Percentiles rank a stretch among this genome's conserved stretches.
phyloP scores from a whole-genome alignment of 805 yeast genomes.

The Wickerhamiella sergipiensis region DNA sequence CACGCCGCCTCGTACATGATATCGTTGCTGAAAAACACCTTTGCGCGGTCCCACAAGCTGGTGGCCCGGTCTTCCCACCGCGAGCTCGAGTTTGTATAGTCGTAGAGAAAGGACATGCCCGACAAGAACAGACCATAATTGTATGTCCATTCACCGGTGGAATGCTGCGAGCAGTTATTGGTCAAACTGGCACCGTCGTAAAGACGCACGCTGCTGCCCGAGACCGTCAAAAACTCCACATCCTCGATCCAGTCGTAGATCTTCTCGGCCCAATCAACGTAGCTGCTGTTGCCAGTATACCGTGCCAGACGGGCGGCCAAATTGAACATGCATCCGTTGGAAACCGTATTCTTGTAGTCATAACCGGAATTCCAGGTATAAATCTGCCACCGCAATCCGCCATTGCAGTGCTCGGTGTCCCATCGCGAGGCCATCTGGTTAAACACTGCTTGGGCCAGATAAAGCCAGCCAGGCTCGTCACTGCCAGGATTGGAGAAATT shows the following conservation, averaged over 20 bases:
- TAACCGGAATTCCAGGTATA: conserved; percentile 81
- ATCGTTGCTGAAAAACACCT: conserved; percentile 37
- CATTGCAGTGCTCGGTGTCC: conserved; percentile 51
- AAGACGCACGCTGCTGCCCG: conserved; percentile 27
- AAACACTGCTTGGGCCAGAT: conserved; percentile 70
- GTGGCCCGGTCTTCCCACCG: conserved; percentile 45
- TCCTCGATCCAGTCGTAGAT: conserved; percentile 67
- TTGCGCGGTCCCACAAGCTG: conserved; percentile 33
- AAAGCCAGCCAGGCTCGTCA: conserved; percentile 55
- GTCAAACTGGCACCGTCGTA: conserved; percentile 55
- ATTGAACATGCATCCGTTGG: conserved; percentile 74
- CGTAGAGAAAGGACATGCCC: conserved; percentile 57
- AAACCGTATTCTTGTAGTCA: conserved; percentile 72
- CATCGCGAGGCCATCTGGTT: conserved; percentile 73
- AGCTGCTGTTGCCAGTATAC: conserved; percentile 56
- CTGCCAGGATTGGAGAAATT: conserved; percentile 60
- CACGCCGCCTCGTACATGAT: conserved; percentile 64
- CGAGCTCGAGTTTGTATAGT: conserved; percentile 40
- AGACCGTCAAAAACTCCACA: conserved; percentile 29
- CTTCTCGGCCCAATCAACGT: conserved; percentile 57
- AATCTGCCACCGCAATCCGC: conserved; percentile 89
- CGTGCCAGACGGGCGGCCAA: conserved; percentile 74
- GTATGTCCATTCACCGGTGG: conserved; percentile 56
- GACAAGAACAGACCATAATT: conserved; percentile 57
- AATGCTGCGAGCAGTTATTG: conserved; percentile 35